Conservation (phyloP, 345 rosid species). For the Aquilaria malaccensis region DNA sequence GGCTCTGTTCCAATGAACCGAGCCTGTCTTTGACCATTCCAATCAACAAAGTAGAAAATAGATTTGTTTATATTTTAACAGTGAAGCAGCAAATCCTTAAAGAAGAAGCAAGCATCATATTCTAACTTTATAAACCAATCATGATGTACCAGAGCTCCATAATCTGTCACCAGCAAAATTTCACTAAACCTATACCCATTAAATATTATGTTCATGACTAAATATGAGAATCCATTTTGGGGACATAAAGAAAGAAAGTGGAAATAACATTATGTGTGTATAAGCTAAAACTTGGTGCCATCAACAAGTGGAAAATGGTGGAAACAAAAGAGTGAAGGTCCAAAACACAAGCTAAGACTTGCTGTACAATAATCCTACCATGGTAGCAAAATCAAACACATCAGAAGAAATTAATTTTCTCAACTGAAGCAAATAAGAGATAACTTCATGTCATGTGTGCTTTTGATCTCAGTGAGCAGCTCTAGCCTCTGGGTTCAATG, state of each 20-base stretch:
- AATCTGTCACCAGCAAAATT: too few relatives aligned
- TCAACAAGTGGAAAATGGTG: constrained; percentile 6
- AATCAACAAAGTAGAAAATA: too few relatives aligned
- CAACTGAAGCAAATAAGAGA: not conserved
- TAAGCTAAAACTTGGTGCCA: constrained; percentile 20
- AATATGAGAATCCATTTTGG: too few relatives aligned
- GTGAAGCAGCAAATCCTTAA: too few relatives aligned
- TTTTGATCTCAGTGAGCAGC: constrained; percentile 24
- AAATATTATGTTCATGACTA: too few relatives aligned
- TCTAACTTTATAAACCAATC: too few relatives aligned
- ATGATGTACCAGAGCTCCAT: too few relatives aligned
- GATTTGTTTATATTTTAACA: too few relatives aligned
- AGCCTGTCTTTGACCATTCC: too few relatives aligned
- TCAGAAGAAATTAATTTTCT: constrained; percentile 7
- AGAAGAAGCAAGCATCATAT: too few relatives aligned
- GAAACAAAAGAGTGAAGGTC: constrained; percentile 6
- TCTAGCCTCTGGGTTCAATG: constrained; percentile 51
- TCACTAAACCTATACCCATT: too few relatives aligned
- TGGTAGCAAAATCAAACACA: constrained; percentile 1
- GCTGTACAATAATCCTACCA: constrained; percentile 25
- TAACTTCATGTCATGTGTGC: constrained; percentile 9
- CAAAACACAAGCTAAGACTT: constrained; percentile 14
- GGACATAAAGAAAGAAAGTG: not conserved
- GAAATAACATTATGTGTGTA: not conserved
- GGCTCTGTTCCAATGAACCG: too few relatives aligned